A percentile compares a stretch with the other conserved stretches of the same genome.
These are phyloP conservation scores for Urochloa ruziziensis DNA, from an alignment of 176 grass and related monocot species.

Conservation along the genomic window DNA sequence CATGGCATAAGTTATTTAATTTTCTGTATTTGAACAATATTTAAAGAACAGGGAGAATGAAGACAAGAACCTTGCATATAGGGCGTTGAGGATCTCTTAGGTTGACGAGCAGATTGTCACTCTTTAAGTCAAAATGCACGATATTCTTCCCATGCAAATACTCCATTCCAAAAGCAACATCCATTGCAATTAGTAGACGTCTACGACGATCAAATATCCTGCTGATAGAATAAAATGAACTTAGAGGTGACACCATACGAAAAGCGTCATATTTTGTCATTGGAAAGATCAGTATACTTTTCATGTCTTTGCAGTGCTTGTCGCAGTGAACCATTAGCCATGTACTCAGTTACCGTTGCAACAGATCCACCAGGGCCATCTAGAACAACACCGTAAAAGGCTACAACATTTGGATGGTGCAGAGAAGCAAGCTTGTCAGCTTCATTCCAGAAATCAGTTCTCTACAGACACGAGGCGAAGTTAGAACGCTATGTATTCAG, in stretches of 20 bases:
- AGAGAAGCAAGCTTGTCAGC: slow-evolving; percentile 78
- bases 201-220: slow-evolving; percentile 83
- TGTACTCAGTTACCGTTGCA: slow-evolving; percentile 97
- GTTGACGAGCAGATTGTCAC: slow-evolving; percentile 97
- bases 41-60: not conserved
- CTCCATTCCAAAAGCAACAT: slow-evolving; percentile 99
- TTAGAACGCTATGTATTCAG: slow-evolving; percentile 12
- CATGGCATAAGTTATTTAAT: not conserved
- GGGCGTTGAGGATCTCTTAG: slow-evolving; percentile 90
- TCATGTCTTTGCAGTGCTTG: slow-evolving; percentile 94
- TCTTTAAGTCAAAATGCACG: slow-evolving; percentile 97
- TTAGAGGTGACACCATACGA: slow-evolving; percentile 18
- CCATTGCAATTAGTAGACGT: slow-evolving; percentile 87
- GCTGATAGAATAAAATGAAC: slow-evolving; percentile 43
- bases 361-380: slow-evolving; percentile 85
- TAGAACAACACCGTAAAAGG: slow-evolving; percentile 93
- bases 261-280: slow-evolving; percentile 12
- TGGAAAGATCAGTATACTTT: slow-evolving; percentile 53
- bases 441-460: slow-evolving; percentile 95
- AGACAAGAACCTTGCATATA: slow-evolving; percentile 83
- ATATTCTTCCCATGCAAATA: slow-evolving; percentile 98
- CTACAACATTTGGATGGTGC: slow-evolving; percentile 99
- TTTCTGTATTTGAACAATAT: not conserved
- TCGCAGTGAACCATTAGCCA: slow-evolving; percentile 97
- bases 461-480: slow-evolving; percentile 42